Conservation (phyloP, 2,329 filamentous ascomycete species). For the Exutisphaerella laricina region DNA sequence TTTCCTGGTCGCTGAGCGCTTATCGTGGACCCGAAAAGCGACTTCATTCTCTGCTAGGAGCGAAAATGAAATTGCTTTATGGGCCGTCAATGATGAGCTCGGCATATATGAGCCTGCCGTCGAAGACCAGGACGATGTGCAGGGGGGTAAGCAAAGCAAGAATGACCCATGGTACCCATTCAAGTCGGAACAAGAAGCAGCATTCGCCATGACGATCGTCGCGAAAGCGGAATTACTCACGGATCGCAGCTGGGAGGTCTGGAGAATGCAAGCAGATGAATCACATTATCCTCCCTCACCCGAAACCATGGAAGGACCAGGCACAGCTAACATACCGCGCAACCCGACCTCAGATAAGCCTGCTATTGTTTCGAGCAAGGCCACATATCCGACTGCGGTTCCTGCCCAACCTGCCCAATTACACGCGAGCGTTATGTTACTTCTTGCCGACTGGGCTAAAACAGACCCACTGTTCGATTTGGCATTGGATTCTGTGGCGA, state of each 20-base stretch:
- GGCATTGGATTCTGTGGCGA: not conserved
- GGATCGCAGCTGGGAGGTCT: conserved; percentile 13
- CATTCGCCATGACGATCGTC: conserved; percentile 15
- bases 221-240: conserved; percentile 16
- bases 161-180: conserved; percentile 18
- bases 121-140: conserved; percentile 15
- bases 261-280: conserved; percentile 6
- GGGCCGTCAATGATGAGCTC: conserved; percentile 20
- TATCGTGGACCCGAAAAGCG: conserved; percentile 13
- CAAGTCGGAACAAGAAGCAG: conserved; percentile 11
- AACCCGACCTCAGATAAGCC: not conserved
- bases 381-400: not conserved
- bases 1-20: conserved; percentile 21
- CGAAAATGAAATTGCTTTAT: conserved; percentile 19
- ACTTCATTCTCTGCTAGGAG: conserved; percentile 13
- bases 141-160: conserved; percentile 15
- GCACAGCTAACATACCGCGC: not conserved
- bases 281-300: not conserved
- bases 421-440: not conserved
- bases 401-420: not conserved
- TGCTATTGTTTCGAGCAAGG: not conserved
- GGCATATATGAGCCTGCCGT: conserved; percentile 21
- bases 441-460: not conserved
- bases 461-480: not conserved
- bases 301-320: not conserved